These are phyloP conservation scores for Asterochloris sp. DNA, from an alignment of 139 green algal genomes.

Conservation along the genomic window DNA sequence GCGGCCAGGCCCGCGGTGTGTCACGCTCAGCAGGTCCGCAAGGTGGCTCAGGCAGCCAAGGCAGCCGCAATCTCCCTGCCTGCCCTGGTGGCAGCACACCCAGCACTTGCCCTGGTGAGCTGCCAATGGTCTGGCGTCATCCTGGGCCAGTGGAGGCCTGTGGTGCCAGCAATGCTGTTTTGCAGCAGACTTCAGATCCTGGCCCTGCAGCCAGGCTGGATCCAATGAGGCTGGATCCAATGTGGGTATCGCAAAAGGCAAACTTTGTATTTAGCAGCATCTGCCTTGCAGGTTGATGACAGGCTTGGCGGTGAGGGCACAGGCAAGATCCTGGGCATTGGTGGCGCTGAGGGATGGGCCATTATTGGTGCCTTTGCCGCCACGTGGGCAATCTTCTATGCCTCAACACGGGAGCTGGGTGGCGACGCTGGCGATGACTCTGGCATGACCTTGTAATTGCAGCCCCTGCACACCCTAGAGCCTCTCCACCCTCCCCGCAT, in stretches of 20 bases:
- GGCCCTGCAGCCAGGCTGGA: neutral
- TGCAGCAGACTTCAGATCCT: neutral
- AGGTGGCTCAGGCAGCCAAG: conserved; percentile 10
- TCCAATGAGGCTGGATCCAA: neutral
- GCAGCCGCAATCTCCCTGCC: conserved; percentile 24
- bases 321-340: conserved; percentile 42
- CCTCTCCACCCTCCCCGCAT: neutral
- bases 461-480: neutral
- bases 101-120: conserved; percentile 34
- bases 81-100: conserved; percentile 26
- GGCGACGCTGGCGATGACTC: conserved; percentile 38
- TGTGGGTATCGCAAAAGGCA: neutral
- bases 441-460: conserved; percentile 28
- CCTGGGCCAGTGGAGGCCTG: neutral
- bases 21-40: neutral
- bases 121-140: too few relatives aligned
- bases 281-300: conserved; percentile 38
- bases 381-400: conserved; percentile 36
- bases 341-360: conserved; percentile 31
- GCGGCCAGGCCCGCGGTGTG: neutral
- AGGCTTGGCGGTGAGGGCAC: conserved; percentile 48
- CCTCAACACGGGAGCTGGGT: conserved; percentile 23
- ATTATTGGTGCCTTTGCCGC: conserved; percentile 30
- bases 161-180: neutral
- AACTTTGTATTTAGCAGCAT: neutral